Base-by-base conservation (phyloP, 192 early-diverging fungal species). In the Allomyces macrogynus region DNA sequence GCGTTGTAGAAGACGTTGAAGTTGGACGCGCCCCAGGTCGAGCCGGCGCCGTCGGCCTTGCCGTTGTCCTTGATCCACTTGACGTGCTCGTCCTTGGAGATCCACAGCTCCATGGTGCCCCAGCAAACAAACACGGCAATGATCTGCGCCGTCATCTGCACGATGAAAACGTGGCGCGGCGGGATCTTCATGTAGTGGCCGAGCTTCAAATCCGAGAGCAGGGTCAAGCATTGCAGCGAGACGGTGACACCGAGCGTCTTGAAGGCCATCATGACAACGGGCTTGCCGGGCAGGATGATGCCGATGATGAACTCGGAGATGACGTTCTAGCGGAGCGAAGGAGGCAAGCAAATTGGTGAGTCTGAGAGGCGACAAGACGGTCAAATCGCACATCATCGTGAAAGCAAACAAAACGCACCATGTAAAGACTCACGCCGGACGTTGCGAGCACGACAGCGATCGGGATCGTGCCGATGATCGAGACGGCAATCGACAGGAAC, bases 151-250 rank as follows among this genome's bases (percentile, higher is more conserved):
- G 77, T 65, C n/a, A 87, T 74, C 73, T 93, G 90, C 25, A 84
- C 83, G 40, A 72, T 64, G 63, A 85, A 80, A 84, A 89, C 85
- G 27, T 76, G 65, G 43, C 72, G 70, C 20, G 84, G 86, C 43
- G 82, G 73, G 61, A 88, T 80, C 70, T 90, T 85, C 69, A 84
- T 77, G 74, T 88, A 90, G 64, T 87, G 84, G 42, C 83, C 88
- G 12, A 90, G 73, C 69, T 92, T 92, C 20, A 92, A 18, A 64
- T 86, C 76, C 27, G 25, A 7, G 3, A 78, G 32, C 16, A 81
- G 67, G 9, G 62, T 57, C 16, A 78, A 43, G 16, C 68, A 71
- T 62, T 81, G 80, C 10, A 67, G 57, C 44, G 71, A 54, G 9
- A 67, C 63, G 24, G 63, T 75, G 67, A 67, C 73, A 22, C 77